A percentile compares a stretch with the other conserved stretches of the same genome.
phyloP scores from a whole-genome alignment of 2,329 filamentous ascomycete genomes.

The Nemania sp. region DNA sequence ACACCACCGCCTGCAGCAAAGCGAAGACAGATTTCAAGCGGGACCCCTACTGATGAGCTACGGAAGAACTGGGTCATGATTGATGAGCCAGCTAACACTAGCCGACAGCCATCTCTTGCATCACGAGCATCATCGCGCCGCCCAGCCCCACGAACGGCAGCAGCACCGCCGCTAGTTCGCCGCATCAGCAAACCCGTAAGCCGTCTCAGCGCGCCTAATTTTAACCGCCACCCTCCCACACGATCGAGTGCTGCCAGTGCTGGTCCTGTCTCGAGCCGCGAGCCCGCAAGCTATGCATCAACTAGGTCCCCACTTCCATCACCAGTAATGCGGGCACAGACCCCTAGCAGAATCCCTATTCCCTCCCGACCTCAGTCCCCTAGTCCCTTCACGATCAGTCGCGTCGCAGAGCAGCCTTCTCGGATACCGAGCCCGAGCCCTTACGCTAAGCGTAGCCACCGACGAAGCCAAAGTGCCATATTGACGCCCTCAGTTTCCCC shows the following conservation, averaged over 20 bases:
- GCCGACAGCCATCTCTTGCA: conserved; percentile 40
- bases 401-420: conserved; percentile 42
- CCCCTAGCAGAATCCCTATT: conserved; percentile 60
- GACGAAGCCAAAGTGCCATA: conserved; percentile 60
- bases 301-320: conserved; percentile 56
- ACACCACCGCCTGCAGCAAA: conserved; percentile 64
- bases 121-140: conserved; percentile 44
- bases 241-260: conserved; percentile 62
- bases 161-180: conserved; percentile 50
- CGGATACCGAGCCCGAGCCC: conserved; percentile 50
- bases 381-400: conserved; percentile 38
- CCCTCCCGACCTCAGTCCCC: conserved; percentile 49
- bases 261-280: conserved; percentile 54
- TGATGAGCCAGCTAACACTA: conserved; percentile 53
- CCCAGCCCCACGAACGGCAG: conserved; percentile 51
- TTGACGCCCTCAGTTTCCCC: conserved; percentile 56
- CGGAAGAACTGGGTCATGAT: conserved; percentile 80
- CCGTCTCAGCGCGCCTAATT: conserved; percentile 49
- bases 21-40: conserved; percentile 64
- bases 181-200: conserved; percentile 60
- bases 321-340: conserved; percentile 33
- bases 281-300: conserved; percentile 67
- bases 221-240: conserved; percentile 54
- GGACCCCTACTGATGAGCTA: conserved; percentile 64
- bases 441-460: conserved; percentile 51